phyloP scores from a whole-genome alignment of 192 early-diverging fungal genomes.

The Backusella tuberculispora region DNA sequence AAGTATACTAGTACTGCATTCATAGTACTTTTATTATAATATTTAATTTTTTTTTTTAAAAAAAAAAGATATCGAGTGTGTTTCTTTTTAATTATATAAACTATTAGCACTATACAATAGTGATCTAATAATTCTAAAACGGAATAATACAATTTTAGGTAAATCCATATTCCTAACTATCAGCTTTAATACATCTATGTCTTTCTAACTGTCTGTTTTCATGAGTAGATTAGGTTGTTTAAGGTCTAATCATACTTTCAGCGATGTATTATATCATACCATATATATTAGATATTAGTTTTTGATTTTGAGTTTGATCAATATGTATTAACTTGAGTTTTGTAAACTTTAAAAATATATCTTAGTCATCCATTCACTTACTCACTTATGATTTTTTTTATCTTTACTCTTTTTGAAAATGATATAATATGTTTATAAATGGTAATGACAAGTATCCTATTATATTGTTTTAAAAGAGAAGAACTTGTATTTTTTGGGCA shows the following conservation, averaged over 20 bases:
- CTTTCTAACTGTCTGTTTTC: background rate
- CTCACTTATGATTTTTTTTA: background rate
- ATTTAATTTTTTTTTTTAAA: background rate
- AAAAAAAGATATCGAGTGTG: too few species aligned
- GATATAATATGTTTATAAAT: constrained; percentile 1
- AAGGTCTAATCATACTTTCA: too few species aligned
- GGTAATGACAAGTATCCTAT: background rate
- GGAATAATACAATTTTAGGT: background rate
- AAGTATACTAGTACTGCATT: background rate
- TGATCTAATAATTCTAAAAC: constrained; percentile 6
- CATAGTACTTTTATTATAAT: background rate
- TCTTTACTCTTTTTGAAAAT: too few species aligned
- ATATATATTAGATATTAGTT: background rate
- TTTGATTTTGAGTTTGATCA: background rate
- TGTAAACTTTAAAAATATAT: background rate
- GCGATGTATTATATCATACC: background rate
- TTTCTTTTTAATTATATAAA: background rate
- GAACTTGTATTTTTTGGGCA: background rate
- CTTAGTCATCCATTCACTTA: background rate
- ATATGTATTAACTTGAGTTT: background rate
- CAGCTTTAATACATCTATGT: background rate
- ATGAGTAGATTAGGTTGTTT: background rate
- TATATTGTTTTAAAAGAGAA: background rate
- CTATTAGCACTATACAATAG: background rate
- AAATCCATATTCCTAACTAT: background rate